Evolutionary conservation across 306 rosid genomes (phyloP).

Genomic region (Elaeagnus macrophylla): DNA sequence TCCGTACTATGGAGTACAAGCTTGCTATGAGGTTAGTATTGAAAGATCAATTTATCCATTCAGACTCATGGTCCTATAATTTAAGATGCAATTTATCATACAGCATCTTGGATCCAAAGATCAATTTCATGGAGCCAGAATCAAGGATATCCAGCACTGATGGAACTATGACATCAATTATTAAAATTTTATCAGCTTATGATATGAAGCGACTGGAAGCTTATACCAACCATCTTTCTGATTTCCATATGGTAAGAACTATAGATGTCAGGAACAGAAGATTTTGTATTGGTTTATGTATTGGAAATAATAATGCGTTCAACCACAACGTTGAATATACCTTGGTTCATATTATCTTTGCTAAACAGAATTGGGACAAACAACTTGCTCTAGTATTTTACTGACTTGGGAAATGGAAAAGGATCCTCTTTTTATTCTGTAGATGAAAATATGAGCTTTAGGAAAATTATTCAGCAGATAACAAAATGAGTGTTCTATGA

Average conservation of each 20-base stretch:
- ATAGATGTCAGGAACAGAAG: not conserved
- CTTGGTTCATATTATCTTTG: no score
- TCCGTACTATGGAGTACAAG: constrained; percentile 61
- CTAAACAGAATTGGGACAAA: no score
- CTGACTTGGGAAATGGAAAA: not conserved
- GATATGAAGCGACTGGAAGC: constrained; percentile 95
- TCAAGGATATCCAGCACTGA: constrained; percentile 21
- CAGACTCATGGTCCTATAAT: constrained; percentile 18
- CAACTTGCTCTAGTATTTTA: not conserved
- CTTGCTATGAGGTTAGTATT: constrained; percentile 79
- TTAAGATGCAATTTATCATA: constrained; percentile 20
- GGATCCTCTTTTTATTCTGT: not conserved
- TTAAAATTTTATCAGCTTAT: constrained; percentile 52
- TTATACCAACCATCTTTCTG: constrained; percentile 66
- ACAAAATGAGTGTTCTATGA: not conserved
- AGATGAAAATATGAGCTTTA: not conserved
- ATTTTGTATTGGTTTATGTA: not conserved
- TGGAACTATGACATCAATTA: constrained; percentile 44
- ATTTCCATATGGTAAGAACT: constrained; percentile 70
- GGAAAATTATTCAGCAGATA: not conserved
- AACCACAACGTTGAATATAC: no score
- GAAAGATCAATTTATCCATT: constrained; percentile 5
- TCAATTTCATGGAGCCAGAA: constrained; percentile 52
- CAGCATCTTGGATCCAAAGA: constrained; percentile 90
- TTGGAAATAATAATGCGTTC: not conserved